A percentile compares a stretch with the other conserved stretches of the same genome.
Evolutionary conservation across 257 asterid species (phyloP).

Genomic region (Gentiana dahurica): DNA sequence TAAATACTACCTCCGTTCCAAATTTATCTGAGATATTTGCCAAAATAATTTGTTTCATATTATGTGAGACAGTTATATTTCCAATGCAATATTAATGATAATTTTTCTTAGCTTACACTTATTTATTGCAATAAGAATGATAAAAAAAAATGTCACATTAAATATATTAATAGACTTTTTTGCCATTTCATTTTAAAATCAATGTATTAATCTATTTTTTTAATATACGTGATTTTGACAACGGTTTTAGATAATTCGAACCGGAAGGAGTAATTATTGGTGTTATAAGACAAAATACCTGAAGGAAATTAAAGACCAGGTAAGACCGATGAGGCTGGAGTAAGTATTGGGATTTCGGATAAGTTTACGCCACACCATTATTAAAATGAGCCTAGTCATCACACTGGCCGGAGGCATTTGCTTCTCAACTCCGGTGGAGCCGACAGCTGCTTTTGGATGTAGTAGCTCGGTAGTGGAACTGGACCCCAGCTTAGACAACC

Average conservation of each 20-base stretch:
- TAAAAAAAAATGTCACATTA: too few relatives aligned
- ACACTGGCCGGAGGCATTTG: constrained; percentile 99
- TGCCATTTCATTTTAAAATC: neutral
- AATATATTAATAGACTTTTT: too few relatives aligned
- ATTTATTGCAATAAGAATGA: too few relatives aligned
- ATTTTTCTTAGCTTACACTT: too few relatives aligned
- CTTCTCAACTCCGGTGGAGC: constrained; percentile 33
- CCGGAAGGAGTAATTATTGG: too few relatives aligned
- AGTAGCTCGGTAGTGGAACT: constrained; percentile 31
- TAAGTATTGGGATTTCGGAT: constrained; percentile 96
- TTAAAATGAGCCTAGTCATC: constrained; percentile 86
- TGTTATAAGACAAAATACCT: constrained; percentile 22
- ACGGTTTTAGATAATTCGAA: too few relatives aligned
- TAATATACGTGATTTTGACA: constrained; percentile 2
- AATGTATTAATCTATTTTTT: neutral
- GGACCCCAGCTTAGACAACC: constrained; percentile 52
- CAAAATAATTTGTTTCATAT: too few relatives aligned
- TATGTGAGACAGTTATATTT: too few relatives aligned
- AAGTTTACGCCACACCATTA: constrained; percentile 99
- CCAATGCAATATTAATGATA: too few relatives aligned
- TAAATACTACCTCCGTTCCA: too few relatives aligned
- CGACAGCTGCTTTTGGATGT: constrained; percentile 29
- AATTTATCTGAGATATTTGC: too few relatives aligned
- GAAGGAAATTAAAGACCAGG: constrained; percentile 73
- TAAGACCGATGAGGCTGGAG: constrained; percentile 86